Evolutionary conservation across 805 yeast species (phyloP), one percentile per base, ranked within the genome.

Genomic region (Torulaspora delbrueckii): DNA sequence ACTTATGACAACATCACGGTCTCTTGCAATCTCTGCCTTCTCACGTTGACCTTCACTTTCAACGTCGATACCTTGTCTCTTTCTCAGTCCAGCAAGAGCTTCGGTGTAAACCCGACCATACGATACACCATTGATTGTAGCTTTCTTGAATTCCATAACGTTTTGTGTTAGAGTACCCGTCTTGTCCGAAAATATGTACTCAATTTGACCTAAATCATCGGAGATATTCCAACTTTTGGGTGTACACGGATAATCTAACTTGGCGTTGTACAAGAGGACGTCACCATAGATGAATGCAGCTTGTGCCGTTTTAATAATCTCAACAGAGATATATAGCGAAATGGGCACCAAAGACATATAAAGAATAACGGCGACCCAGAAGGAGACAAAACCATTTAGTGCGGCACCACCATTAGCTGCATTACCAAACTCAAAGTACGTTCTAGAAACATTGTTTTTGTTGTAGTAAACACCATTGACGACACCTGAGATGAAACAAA

Each of bases 191-290:
- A 86, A 86, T 40, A 86, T 79, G 60, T 86, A 86, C 61, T 86
- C 95, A 53, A 86, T 82, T 63, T 86, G 95, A 26, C 95, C 95
- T 56, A 86, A 69, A 65, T 86, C 95, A 70, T 86, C 95, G 2
- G 90, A 82, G 36, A 86, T 85, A 59, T 79, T 82, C 95, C 95
- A 86, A 0, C 90, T 75, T 59, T 85, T 84, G 12, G 95, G 93
- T 8, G 84, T 80, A 63, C 95, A 86, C 2, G 93, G 91, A 56
- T 79, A 85, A 62, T 86, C 91, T 48, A 86, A 66, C 43, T 65
- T 72, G 34, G 75, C 78, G 57, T 84, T 81, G 61, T 85, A 86
- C 80, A 86, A 79, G 42, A 75, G 67, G 34, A 80, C 78, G 65
- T 86, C 95, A 3, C 87, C 81, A 57, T 80, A 83, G 45, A 86